Evolutionary conservation across 208 protist genomes (phyloP).

Genomic region (Polymyxa betae): DNA sequence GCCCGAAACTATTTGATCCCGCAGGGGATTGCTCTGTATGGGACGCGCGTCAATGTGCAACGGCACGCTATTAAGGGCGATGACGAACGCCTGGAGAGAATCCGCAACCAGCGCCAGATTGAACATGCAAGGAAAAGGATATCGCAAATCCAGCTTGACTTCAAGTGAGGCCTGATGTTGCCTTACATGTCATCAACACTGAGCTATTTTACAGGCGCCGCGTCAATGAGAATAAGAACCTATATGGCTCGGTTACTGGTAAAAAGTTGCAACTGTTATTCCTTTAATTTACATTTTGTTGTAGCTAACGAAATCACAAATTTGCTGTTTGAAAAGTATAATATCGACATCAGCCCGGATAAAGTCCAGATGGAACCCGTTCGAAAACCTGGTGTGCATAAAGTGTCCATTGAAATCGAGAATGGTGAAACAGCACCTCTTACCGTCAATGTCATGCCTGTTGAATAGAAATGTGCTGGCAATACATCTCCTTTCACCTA

Average conservation of each 20-base stretch:
- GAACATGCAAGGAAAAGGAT: not conserved
- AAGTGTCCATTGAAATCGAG: not conserved
- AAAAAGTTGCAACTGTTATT: not conserved
- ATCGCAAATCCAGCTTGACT: not conserved
- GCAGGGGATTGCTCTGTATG: slow-evolving; percentile 31
- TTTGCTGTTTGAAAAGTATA: slow-evolving; percentile 44
- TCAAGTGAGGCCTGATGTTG: not conserved
- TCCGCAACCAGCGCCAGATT: not conserved
- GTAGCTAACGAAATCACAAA: not conserved
- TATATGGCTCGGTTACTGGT: slow-evolving; percentile 36
- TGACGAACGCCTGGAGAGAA: slow-evolving; percentile 13
- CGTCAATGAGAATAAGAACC: not conserved
- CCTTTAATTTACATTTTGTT: not conserved
- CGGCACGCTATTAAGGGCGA: not conserved
- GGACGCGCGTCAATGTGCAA: not conserved
- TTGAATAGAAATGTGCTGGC: not conserved
- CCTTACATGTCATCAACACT: not conserved
- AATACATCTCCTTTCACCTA: not conserved
- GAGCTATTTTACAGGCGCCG: not conserved
- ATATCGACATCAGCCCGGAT: slow-evolving; percentile 27
- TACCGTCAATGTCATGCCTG: not conserved
- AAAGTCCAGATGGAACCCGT: not conserved
- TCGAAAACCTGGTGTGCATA: not conserved
- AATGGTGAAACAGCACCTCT: not conserved
- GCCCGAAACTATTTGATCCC: slow-evolving; percentile 32